Conservation (phyloP, 106 monocot genomes). For the Ottelia alismoides region DNA sequence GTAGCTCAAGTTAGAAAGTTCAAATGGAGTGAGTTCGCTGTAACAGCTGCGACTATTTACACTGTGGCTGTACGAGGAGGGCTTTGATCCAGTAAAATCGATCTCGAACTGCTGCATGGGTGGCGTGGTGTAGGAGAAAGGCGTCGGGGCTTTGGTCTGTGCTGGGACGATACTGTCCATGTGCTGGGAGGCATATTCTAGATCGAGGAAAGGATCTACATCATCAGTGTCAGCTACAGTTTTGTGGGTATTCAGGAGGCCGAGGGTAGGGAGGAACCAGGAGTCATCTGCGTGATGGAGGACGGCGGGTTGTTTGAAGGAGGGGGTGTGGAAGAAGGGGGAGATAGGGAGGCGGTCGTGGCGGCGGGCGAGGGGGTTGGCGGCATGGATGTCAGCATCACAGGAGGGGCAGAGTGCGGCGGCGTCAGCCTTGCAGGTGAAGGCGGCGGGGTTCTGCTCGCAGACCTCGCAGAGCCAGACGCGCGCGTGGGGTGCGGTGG, state of each 20-base stretch:
- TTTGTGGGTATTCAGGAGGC: not conserved
- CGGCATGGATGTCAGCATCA: too few relatives aligned
- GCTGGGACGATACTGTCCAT: constrained; percentile 15
- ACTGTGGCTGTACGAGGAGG: constrained; percentile 16
- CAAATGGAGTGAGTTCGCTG: too few relatives aligned
- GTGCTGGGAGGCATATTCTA: constrained; percentile 10
- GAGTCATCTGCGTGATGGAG: not conserved
- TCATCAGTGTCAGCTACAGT: constrained; percentile 9
- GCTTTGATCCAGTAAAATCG: not conserved
- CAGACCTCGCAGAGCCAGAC: constrained; percentile 30
- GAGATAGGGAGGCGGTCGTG: constrained; percentile 22
- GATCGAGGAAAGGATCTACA: constrained; percentile 26
- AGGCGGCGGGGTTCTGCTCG: constrained; percentile 25
- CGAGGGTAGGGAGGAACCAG: constrained; percentile 5
- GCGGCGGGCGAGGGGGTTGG: constrained; percentile 18
- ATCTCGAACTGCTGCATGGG: too few relatives aligned
- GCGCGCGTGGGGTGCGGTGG: constrained; percentile 16
- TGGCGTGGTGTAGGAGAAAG: not conserved
- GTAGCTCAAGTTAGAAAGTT: too few relatives aligned
- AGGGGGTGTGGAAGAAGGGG: constrained; percentile 11
- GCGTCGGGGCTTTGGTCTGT: not conserved
- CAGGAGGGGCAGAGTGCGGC: constrained; percentile 20
- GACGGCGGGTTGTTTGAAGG: not conserved
- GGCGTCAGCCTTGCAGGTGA: constrained; percentile 27
- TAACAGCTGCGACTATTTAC: constrained; percentile 3